Conservation (phyloP, 208 protist genomes). For the Histomonas meleagridis region DNA sequence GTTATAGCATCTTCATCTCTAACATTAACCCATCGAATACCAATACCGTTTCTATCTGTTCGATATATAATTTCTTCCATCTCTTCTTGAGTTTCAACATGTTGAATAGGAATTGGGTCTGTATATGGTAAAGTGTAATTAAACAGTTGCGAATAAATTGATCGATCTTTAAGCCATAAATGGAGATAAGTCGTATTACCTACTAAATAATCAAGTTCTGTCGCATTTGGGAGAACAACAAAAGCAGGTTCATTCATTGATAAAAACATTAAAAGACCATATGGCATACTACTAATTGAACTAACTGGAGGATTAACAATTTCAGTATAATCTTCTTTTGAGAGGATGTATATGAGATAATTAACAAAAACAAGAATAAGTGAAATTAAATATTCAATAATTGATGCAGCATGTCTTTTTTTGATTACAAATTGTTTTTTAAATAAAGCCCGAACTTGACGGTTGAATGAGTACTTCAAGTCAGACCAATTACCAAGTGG, state of each 20-base stretch:
- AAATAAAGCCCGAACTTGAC: not conserved
- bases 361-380: not conserved
- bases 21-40: not conserved
- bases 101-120: not conserved
- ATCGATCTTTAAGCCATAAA: no score
- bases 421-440: conserved; percentile 23
- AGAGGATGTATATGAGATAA: not conserved
- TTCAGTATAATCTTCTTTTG: not conserved
- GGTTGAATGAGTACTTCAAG: not conserved
- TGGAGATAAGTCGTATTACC: no score
- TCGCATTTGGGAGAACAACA: not conserved
- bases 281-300: not conserved
- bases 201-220: not conserved
- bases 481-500: not conserved
- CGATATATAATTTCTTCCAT: not conserved
- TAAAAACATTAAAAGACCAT: not conserved
- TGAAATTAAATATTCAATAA: not conserved
- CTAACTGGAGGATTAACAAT: not conserved
- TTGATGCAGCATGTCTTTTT: not conserved
- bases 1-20: not conserved
- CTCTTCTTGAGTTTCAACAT: not conserved
- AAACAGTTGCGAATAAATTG: no score
- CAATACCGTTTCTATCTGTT: not conserved
- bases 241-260: not conserved
- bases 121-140: not conserved